Evolutionary conservation across 495 filamentous ascomycete species (phyloP).

Genomic region (Penicillium cosmopolitanum): DNA sequence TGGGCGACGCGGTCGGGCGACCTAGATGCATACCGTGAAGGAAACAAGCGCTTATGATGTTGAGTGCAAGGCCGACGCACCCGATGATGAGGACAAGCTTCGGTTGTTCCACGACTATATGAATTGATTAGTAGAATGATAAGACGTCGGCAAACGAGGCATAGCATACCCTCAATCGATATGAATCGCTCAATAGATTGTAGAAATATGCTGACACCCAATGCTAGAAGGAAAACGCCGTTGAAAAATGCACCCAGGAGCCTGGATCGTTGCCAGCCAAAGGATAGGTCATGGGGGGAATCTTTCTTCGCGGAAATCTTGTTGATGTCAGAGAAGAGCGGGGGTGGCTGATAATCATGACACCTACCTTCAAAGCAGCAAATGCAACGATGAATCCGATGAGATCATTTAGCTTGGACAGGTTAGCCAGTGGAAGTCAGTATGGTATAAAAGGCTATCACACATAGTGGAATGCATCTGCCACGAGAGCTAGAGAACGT

Average conservation of each 20-base stretch:
- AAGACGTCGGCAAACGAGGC: not conserved
- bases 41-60: conserved; percentile 75
- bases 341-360: not conserved
- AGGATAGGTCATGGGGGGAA: conserved; percentile 45
- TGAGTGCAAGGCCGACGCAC: conserved; percentile 74
- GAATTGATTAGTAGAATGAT: conserved; percentile 12
- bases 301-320: conserved; percentile 34
- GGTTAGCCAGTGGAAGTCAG: not conserved
- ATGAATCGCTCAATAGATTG: conserved; percentile 86
- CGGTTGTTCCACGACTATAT: conserved; percentile 66
- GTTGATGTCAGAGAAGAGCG: not conserved
- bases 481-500: conserved; percentile 76
- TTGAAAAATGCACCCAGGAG: conserved; percentile 90
- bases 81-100: conserved; percentile 77
- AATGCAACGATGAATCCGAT: conserved; percentile 84
- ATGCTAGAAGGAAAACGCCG: conserved; percentile 83
- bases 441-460: conserved; percentile 9
- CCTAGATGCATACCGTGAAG: conserved; percentile 60
- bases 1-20: not conserved
- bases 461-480: conserved; percentile 89
- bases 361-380: conserved; percentile 73
- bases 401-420: conserved; percentile 79
- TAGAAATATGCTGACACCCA: conserved; percentile 92
- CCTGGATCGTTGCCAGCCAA: conserved; percentile 81
- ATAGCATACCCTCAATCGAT: conserved; percentile 40